Base-by-base conservation (phyloP, 306 rosid genomes). In the Citrullus mucosospermus region DNA sequence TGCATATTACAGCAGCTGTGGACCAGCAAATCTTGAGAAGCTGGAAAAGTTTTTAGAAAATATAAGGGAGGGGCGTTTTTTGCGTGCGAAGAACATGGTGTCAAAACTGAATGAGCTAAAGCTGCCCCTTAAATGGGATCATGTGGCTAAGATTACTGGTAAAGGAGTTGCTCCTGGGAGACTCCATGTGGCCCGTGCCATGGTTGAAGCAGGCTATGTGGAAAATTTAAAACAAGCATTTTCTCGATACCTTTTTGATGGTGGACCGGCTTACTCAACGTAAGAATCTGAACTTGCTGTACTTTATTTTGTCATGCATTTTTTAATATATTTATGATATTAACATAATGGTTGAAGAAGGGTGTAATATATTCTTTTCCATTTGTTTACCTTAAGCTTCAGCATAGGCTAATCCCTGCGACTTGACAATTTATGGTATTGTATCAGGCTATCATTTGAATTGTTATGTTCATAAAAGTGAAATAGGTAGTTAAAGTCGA, bases 111-210 rank as follows among this genome's bases (percentile, higher is more conserved):
- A 95, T 90, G 88, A 87, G 83, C 96, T 95, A 71, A 89, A 92
- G 85, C 58, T 92, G 80, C 95, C 98, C 78, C 86, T 95, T 62
- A 90, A 88, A 65, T 92, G 98, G 98, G 98, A 94, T 84, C 97
- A 94, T 72, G 97, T 94, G 68, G 85, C 92, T 76, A 89, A 86
- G 83, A 87, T 94, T 77, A 97, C 98, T 59, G 98, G 96, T 85
- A 90, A 83, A 43, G 98, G 98, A 54, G 97, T 92, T 59, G 98
- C 98, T 84, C 98, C 98, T 5, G 97, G 98, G 81, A 88, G 98
- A 85, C 81, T 94, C 65, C 98, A 94, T 81, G 93, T 94, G 36
- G 98, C 97, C 71, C 96, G 95, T 48, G 96, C 98, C 57, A 86
- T 94, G 97, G 88, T 94, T 61, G 97, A 92, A 88, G 95, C 95